Conservation (phyloP, 2,329 filamentous ascomycete genomes). For the Fusarium solani-melongenae region DNA sequence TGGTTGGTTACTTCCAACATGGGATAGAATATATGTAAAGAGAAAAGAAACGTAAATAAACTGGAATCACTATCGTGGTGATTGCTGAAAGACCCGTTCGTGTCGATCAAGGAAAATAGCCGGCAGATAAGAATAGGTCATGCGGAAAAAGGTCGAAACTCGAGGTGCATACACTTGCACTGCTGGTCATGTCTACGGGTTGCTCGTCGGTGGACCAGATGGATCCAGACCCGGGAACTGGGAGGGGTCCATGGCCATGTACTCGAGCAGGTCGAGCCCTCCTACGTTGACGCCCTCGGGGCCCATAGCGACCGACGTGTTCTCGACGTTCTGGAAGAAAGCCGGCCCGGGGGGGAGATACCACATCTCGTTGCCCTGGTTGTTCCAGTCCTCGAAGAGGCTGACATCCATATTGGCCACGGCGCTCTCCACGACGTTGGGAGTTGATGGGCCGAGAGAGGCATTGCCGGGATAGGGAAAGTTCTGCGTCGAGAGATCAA, state of each 20-base stretch:
- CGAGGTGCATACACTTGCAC: not conserved
- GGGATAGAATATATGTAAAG: not conserved
- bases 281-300: constrained; percentile 75
- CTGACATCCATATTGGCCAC: constrained; percentile 50
- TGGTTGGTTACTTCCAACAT: not conserved
- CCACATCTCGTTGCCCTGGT: constrained; percentile 71
- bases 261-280: constrained; percentile 74
- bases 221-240: constrained; percentile 53
- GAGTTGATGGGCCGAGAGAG: constrained; percentile 63
- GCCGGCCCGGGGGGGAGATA: constrained; percentile 72
- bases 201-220: constrained; percentile 38
- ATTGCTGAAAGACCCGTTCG: not conserved
- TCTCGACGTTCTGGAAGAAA: constrained; percentile 73
- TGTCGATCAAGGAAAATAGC: not conserved
- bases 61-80: not conserved
- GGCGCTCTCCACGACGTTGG: constrained; percentile 51
- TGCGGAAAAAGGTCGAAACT: not conserved
- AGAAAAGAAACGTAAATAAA: not conserved
- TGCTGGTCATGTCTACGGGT: not conserved
- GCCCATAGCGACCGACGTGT: constrained; percentile 72
- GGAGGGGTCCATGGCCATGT: constrained; percentile 70
- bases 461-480: constrained; percentile 65
- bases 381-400: constrained; percentile 67
- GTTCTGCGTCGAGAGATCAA: constrained; percentile 65
- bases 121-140: not conserved